A percentile compares a stretch with the other conserved stretches of the same genome.
phyloP scores from a whole-genome alignment of 2,329 filamentous ascomycete species.

The Claviceps sp. region DNA sequence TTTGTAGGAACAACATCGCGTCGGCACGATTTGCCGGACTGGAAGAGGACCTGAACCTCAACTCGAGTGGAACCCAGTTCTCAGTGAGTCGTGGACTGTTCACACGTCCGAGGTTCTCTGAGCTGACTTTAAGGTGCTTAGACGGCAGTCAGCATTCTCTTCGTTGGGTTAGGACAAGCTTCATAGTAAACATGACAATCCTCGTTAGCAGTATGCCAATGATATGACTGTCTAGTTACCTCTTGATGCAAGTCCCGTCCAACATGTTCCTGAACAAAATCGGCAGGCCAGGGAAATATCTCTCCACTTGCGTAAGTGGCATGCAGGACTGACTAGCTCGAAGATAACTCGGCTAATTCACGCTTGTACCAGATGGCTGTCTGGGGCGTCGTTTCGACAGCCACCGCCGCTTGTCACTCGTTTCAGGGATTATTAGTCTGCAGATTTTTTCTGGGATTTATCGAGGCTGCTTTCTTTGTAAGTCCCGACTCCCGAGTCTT shows the following conservation, averaged over 20 bases:
- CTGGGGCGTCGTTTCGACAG: constrained; percentile 13
- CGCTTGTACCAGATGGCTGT: background rate
- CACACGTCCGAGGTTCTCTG: no score
- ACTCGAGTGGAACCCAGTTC: constrained; percentile 10
- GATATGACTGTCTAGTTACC: constrained; percentile 20
- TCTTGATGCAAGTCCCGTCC: constrained; percentile 37
- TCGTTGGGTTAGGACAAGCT: constrained; percentile 28
- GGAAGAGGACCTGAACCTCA: constrained; percentile 39
- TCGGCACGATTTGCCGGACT: constrained; percentile 15
- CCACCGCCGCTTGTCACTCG: constrained; percentile 26
- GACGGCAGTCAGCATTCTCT: constrained; percentile 36
- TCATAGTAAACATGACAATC: background rate
- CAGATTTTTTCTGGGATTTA: constrained; percentile 26
- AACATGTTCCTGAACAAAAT: constrained; percentile 39
- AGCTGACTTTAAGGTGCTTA: constrained; percentile 5
- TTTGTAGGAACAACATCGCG: constrained; percentile 24
- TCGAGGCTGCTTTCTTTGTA: constrained; percentile 25
- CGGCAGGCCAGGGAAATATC: constrained; percentile 32
- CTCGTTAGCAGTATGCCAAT: background rate
- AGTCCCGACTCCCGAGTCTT: constrained; percentile 9
- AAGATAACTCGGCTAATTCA: background rate
- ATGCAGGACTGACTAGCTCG: background rate
- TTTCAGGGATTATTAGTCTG: constrained; percentile 28
- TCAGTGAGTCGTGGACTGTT: constrained; percentile 2
- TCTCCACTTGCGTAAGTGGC: constrained; percentile 26